These are phyloP conservation scores for Fusarium sp. DNA, from an alignment of 2,329 filamentous ascomycete genomes.

Conservation along the genomic window DNA sequence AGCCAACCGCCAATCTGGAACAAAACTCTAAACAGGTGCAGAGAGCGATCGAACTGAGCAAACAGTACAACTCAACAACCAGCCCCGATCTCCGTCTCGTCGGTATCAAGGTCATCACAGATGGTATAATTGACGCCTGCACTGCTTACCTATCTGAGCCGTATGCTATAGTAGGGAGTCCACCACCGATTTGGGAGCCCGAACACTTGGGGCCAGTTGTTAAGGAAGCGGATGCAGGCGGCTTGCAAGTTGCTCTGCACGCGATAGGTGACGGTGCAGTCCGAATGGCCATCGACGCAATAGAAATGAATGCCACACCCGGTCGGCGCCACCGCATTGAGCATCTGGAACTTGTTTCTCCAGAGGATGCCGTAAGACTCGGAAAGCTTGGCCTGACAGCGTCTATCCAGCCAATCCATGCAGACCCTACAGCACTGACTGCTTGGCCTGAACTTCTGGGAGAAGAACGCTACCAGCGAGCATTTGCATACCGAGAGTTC, in stretches of 20 bases:
- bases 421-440: constrained; percentile 68
- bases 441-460: constrained; percentile 71
- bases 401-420: constrained; percentile 67
- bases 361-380: constrained; percentile 66
- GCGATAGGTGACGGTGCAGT: constrained; percentile 73
- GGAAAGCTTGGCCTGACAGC: constrained; percentile 69
- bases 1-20: constrained; percentile 53
- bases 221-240: constrained; percentile 62
- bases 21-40: constrained; percentile 61
- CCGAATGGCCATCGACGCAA: constrained; percentile 66
- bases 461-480: constrained; percentile 62
- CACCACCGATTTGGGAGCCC: constrained; percentile 65
- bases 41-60: constrained; percentile 61
- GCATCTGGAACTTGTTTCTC: constrained; percentile 70
- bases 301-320: constrained; percentile 58
- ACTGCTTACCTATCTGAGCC: constrained; percentile 70
- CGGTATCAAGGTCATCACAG: constrained; percentile 73
- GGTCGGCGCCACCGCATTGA: constrained; percentile 70
- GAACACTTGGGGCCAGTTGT: constrained; percentile 66
- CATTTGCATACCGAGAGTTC: constrained; percentile 73
- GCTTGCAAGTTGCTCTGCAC: constrained; percentile 71
- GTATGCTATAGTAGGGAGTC: constrained; percentile 60
- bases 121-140: constrained; percentile 73
- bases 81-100: constrained; percentile 61
- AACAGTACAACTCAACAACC: constrained; percentile 50